Conservation (phyloP, 2,329 filamentous ascomycete genomes). For the Pseudogymnoascus sp. region DNA sequence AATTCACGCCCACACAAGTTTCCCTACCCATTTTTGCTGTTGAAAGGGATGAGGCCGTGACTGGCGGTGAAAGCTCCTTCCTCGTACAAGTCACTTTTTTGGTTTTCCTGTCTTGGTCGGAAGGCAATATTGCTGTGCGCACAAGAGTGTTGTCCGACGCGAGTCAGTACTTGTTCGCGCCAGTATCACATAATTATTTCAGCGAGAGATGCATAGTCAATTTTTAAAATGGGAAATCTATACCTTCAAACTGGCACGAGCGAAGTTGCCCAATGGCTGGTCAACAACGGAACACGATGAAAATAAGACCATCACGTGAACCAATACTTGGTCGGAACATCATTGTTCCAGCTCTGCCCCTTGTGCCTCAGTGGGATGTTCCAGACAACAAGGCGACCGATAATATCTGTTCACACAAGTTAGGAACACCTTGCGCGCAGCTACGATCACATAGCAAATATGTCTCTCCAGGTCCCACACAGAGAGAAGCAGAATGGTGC, state of each 20-base stretch:
- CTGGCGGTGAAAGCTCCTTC: neutral
- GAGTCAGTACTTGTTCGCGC: neutral
- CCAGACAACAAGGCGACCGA: conserved; percentile 6
- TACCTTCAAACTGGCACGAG: neutral
- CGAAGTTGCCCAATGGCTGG: neutral
- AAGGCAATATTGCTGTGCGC: neutral
- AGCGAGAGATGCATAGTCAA: neutral
- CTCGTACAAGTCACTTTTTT: neutral
- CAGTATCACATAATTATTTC: neutral
- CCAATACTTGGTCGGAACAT: neutral
- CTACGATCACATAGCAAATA: conserved; percentile 15
- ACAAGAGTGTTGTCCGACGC: neutral
- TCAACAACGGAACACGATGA: neutral
- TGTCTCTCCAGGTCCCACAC: conserved; percentile 38
- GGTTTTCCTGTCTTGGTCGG: neutral
- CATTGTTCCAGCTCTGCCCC: conserved; percentile 4
- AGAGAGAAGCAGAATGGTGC: conserved; percentile 45
- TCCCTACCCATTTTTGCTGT: neutral
- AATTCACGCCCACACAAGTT: neutral
- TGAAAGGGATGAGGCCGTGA: neutral
- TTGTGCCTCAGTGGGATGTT: conserved; percentile 6
- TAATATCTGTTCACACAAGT: conserved; percentile 4
- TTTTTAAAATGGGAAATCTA: neutral
- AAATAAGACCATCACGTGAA: neutral
- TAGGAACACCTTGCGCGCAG: conserved; percentile 4